A percentile compares a stretch with the other conserved stretches of the same genome.
These are phyloP conservation scores for Aspergillus pseudoglaucus DNA, from an alignment of 2,329 filamentous ascomycete species.

Conservation along the genomic window DNA sequence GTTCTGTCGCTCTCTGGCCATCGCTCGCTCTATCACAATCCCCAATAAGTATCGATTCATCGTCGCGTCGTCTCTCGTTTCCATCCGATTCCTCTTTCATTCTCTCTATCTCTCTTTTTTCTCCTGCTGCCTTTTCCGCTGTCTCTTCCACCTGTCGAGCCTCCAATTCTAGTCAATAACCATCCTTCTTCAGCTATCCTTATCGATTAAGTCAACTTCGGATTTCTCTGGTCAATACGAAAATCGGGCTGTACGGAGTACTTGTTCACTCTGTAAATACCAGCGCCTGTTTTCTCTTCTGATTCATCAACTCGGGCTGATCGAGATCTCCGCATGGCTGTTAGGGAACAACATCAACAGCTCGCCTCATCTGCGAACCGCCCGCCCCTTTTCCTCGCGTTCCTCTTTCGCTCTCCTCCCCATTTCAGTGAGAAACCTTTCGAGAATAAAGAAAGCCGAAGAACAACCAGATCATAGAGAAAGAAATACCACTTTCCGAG, in stretches of 20 bases:
- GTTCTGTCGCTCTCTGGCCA: no score
- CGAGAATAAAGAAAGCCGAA: background rate
- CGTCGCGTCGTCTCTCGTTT: conserved; percentile 10
- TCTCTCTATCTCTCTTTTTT: conserved; percentile 15
- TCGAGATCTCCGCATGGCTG: conserved; percentile 22
- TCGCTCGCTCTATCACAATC: no score
- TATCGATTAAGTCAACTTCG: no score
- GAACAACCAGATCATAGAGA: background rate
- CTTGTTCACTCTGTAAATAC: no score
- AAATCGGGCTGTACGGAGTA: no score
- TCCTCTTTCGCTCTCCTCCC: conserved; percentile 8
- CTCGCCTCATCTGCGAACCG: no score
- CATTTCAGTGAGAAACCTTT: background rate
- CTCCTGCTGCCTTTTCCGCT: conserved; percentile 10
- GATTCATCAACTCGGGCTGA: conserved; percentile 17
- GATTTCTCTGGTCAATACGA: no score
- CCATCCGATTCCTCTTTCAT: conserved; percentile 14
- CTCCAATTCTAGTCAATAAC: no score
- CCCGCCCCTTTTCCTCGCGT: background rate
- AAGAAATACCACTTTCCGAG: conserved; percentile 17
- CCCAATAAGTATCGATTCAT: conserved; percentile 11
- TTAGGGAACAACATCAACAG: no score
- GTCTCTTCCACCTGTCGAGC: background rate
- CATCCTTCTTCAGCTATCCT: no score
- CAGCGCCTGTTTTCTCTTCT: conserved; percentile 5